Evolutionary conservation across 495 filamentous ascomycete species (phyloP).

Genomic region (Pseudotulostoma volvatum): DNA sequence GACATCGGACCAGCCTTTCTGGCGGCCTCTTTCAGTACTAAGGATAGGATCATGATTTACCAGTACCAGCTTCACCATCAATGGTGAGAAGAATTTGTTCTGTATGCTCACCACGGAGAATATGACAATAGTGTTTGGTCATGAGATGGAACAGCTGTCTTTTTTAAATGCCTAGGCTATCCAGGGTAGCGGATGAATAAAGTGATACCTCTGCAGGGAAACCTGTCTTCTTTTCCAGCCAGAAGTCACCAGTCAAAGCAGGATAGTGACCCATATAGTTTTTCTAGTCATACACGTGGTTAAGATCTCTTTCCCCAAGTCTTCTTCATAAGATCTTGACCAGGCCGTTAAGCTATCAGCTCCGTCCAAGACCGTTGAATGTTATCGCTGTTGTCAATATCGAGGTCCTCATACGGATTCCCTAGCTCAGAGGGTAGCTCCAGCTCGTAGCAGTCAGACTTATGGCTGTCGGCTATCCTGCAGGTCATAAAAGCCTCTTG

Average conservation of each 20-base stretch:
- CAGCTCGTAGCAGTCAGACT: slow-evolving; percentile 1
- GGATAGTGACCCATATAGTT: neutral
- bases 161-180: neutral
- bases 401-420: neutral
- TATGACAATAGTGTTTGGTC: neutral
- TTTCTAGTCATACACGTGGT: too few species aligned
- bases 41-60: too few species aligned
- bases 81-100: neutral
- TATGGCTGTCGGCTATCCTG: neutral
- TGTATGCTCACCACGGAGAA: neutral
- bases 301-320: too few species aligned
- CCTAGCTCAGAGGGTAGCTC: slow-evolving; percentile 1
- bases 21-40: too few species aligned
- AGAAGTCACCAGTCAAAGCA: neutral
- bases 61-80: neutral
- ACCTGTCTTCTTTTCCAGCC: neutral
- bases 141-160: neutral
- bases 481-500: neutral
- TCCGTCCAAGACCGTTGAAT: neutral
- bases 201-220: neutral
- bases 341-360: neutral
- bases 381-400: neutral
- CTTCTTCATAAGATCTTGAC: too few species aligned
- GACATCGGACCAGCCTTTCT: too few species aligned
- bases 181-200: neutral